Percentiles rank a stretch among this genome's conserved stretches.
Conservation (phyloP, 441 rosid genomes). For the Cnidoscolus chayamansa region DNA sequence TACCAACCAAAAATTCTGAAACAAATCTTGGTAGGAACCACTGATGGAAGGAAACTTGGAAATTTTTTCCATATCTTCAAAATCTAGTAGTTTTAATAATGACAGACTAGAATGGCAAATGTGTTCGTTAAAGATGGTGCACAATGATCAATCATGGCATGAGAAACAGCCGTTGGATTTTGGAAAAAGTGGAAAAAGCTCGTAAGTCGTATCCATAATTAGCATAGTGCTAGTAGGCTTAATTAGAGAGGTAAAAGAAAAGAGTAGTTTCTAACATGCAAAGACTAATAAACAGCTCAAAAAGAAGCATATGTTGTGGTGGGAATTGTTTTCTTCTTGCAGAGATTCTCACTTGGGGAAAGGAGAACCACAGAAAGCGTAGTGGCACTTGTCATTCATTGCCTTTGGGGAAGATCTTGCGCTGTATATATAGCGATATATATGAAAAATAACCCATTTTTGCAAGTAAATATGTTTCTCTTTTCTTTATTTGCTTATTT, state of each 20-base stretch:
- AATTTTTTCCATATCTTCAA: constrained; percentile 14
- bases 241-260: constrained; percentile 7
- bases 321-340: not conserved
- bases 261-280: not conserved
- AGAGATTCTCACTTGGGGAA: constrained; percentile 5
- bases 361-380: not conserved
- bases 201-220: constrained; percentile 20
- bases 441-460: not conserved
- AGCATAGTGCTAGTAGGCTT: constrained; percentile 18
- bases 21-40: not conserved
- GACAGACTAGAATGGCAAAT: too few relatives aligned
- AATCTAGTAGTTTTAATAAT: not conserved
- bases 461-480: not conserved
- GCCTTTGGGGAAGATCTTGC: not conserved
- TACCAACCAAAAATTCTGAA: not conserved
- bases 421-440: too few relatives aligned
- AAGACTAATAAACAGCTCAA: not conserved
- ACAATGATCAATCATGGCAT: constrained; percentile 29
- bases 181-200: constrained; percentile 27
- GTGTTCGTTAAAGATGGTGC: constrained; percentile 37
- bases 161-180: constrained; percentile 26
- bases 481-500: not conserved
- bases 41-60: constrained; percentile 23
- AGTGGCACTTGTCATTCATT: constrained; percentile 9
- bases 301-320: not conserved